Base-by-base conservation (phyloP, 495 filamentous ascomycete genomes). In the Amniculicola lignicola region DNA sequence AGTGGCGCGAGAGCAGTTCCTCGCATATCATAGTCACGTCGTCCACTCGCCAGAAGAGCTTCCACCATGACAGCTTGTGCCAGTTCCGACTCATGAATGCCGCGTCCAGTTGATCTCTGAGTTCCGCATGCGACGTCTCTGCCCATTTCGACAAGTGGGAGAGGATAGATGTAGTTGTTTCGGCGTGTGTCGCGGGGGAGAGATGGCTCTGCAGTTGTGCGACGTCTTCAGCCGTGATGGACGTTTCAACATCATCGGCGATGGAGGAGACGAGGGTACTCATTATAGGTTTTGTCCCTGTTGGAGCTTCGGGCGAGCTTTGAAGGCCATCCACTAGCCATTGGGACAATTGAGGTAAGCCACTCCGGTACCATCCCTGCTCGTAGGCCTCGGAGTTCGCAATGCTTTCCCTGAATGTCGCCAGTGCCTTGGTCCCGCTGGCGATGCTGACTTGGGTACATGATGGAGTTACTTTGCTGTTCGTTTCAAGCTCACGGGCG, bases 1-100 rank as follows among this genome's bases (percentile, higher is more conserved):
- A 96, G n/a, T 77, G 75, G 41, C 75, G 78, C 29, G 81, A 77
- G 2, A 96, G 69, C 47, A 96, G 82, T 54, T 94, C 87, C 2
- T 82, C 82, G 1, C 86, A 80, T 40, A 93, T 81, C 77, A 88
- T 84, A 24, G 79, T 77, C 33, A 98, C 89, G 61, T 97, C 92
- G 68, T 97, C 93, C 39, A 89, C 88, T 11, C 86, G 84, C 89
- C 90, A 96, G 64, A 95, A 84, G 11, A 98, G 81, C 67, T 94
- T 95, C 88, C 88, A 97, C 93, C 92, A 98, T 9, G 79, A 77
- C 1, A 95, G 74, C 15, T 81, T 84, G 2, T 77, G 75, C 92
- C 92, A 97, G 22, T 78, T 70, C 33, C 72, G 75, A 31, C 81
- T 81, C 11, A 78, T 68, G 61, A 95, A 92, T 3, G 87, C 89